Evolutionary conservation across 306 rosid species (phyloP), one percentile per base, ranked within the genome.

Genomic region (Ochetophila trinervis): DNA sequence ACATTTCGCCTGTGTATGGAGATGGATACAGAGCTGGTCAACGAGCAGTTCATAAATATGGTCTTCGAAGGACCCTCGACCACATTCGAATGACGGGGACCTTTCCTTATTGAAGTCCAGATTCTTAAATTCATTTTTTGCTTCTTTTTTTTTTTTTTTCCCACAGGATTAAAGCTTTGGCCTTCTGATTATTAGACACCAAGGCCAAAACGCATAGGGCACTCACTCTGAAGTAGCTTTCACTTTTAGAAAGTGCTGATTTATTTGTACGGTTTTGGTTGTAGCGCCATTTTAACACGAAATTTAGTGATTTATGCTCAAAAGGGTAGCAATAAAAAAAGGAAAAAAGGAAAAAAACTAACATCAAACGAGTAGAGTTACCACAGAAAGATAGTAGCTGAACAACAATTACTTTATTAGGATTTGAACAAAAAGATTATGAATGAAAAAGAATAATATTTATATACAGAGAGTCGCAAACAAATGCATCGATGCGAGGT

Each of bases 1-100:
- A 94, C 85, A 84, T 94, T 75, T 94, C 99, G 20, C 96, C 96
- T 0, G 88, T 94, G 52, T 94, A 94, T 67, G 99, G 99, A 68
- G 97, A 83, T 65, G 99, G 99, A 65, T 94, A 65, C 64, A 80
- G 99, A 74, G 97, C 97, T 7, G 99, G 96, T 57, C 97, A 88
- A 53, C 69, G 57, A 68, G 99, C 99, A 6, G 96, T 94, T 37
- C 75, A 77, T 19, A 88, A 82, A 69, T 90, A 81, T 80, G 99
- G 99, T 78, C 89, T 94, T 55, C 73, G 51, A 62, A 80, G 74
- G 45, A 94, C 99, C 77, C 97, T 94, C 51, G 80, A 88, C 67
- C 97, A 94, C 75, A 94, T 94, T 64, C 74, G 68, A 78, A 80
- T 78, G 89, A 90, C 96, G 0, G 99, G 97, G 53, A 75, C 72